Percentiles rank a stretch among this genome's conserved stretches.
These are phyloP conservation scores for Platismatia glauca DNA, from an alignment of 495 filamentous ascomycete genomes.

Conservation along the genomic window DNA sequence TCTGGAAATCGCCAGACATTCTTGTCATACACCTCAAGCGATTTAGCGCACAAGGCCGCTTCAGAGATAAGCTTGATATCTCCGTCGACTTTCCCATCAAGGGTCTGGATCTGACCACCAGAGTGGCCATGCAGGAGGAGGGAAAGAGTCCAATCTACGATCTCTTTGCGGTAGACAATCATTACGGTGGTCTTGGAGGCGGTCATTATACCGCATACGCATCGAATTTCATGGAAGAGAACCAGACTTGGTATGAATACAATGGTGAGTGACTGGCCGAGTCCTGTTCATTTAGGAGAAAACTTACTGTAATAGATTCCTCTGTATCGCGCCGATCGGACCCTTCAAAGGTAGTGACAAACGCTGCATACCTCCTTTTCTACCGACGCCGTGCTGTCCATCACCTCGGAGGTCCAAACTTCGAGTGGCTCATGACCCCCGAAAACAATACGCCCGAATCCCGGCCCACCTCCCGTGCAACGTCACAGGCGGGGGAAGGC, in stretches of 20 bases:
- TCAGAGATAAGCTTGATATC: slow-evolving; percentile 80
- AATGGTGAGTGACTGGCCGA: slow-evolving; percentile 58
- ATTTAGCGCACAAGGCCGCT: slow-evolving; percentile 67
- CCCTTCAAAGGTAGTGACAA: slow-evolving; percentile 48
- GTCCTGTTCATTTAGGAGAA: neutral
- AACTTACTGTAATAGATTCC: slow-evolving; percentile 49
- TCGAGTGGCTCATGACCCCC: slow-evolving; percentile 56
- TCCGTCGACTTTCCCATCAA: slow-evolving; percentile 89
- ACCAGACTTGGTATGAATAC: slow-evolving; percentile 76
- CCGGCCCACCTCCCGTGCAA: slow-evolving; percentile 39
- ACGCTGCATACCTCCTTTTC: slow-evolving; percentile 86
- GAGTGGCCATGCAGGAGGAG: slow-evolving; percentile 67
- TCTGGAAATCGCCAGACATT: slow-evolving; percentile 94
- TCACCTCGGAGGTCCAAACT: slow-evolving; percentile 67
- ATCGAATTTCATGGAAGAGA: slow-evolving; percentile 74
- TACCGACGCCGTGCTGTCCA: slow-evolving; percentile 74
- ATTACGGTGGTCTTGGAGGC: slow-evolving; percentile 83
- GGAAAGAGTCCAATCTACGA: slow-evolving; percentile 82
- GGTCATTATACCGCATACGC: slow-evolving; percentile 94
- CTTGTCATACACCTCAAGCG: slow-evolving; percentile 91
- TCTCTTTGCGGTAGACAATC: slow-evolving; percentile 88
- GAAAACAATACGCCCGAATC: slow-evolving; percentile 40
- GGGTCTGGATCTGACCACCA: slow-evolving; percentile 66
- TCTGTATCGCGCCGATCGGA: slow-evolving; percentile 46
- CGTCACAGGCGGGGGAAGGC: slow-evolving; percentile 66